Conservation (phyloP, 2,329 filamentous ascomycete genomes). For the Fusarium sp. region DNA sequence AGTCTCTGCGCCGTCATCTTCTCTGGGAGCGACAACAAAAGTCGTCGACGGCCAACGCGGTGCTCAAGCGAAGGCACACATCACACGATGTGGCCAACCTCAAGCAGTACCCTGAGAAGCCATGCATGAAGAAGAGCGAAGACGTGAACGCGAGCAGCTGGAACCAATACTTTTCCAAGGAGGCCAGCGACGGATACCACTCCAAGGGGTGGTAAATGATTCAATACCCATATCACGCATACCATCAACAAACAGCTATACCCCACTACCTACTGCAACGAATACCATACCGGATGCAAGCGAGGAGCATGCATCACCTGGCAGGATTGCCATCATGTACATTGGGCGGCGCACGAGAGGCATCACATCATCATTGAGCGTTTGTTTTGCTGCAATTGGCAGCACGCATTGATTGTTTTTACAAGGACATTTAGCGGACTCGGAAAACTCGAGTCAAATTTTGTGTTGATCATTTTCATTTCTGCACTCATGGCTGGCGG, state of each 20-base stretch:
- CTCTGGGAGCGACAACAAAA: constrained; percentile 97
- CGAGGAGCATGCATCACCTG: constrained; percentile 12
- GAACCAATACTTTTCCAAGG: constrained; percentile 88
- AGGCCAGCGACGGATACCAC: constrained; percentile 67
- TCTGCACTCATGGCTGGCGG: constrained; percentile 39
- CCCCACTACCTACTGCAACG: constrained; percentile 19
- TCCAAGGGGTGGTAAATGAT: constrained; percentile 56
- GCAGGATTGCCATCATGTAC: constrained; percentile 41
- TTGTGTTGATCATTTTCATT: constrained; percentile 23
- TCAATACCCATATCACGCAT: constrained; percentile 29
- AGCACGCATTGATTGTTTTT: constrained; percentile 33
- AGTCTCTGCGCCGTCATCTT: constrained; percentile 90
- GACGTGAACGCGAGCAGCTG: constrained; percentile 78
- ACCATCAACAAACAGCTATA: constrained; percentile 31
- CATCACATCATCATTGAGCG: constrained; percentile 45
- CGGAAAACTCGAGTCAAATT: constrained; percentile 24
- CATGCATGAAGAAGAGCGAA: constrained; percentile 69
- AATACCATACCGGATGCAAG: constrained; percentile 9
- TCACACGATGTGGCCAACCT: constrained; percentile 92
- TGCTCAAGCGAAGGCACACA: constrained; percentile 89
- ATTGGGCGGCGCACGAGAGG: constrained; percentile 46
- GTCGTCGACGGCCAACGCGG: constrained; percentile 87
- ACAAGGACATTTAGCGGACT: constrained; percentile 33
- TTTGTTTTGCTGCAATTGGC: constrained; percentile 42
- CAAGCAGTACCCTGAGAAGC: constrained; percentile 80